Percentiles rank a stretch among this genome's conserved stretches.
Evolutionary conservation across 1,284 basidiomycete genomes (phyloP).

Genomic region (Xerocomus minutiporus): DNA sequence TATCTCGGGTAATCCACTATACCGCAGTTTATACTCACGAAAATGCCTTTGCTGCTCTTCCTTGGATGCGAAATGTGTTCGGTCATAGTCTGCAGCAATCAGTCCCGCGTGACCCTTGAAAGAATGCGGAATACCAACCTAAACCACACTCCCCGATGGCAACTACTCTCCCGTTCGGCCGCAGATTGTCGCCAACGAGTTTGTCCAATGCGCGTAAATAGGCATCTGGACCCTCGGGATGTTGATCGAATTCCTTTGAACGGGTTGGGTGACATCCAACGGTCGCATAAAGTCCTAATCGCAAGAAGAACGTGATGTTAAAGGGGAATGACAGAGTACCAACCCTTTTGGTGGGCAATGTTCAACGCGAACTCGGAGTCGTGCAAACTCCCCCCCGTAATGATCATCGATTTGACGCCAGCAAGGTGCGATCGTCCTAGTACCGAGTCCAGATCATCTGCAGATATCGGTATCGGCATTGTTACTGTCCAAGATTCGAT

Average conservation of each 20-base stretch:
- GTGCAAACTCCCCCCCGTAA: slow-evolving; percentile 73
- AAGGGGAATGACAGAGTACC: slow-evolving; percentile 13
- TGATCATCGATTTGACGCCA: slow-evolving; percentile 74
- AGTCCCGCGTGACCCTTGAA: background rate
- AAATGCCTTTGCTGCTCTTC: slow-evolving; percentile 70
- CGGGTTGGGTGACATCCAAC: slow-evolving; percentile 87
- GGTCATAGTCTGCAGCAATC: slow-evolving; percentile 68
- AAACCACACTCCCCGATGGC: slow-evolving; percentile 87
- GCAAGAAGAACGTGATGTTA: background rate
- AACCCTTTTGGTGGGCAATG: slow-evolving; percentile 59
- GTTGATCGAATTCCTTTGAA: slow-evolving; percentile 68
- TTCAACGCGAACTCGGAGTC: slow-evolving; percentile 64
- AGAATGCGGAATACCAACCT: slow-evolving; percentile 40
- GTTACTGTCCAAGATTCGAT: slow-evolving; percentile 9
- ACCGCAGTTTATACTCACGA: slow-evolving; percentile 36
- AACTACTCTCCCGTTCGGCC: slow-evolving; percentile 58
- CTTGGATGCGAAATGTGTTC: slow-evolving; percentile 64
- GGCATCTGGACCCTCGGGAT: slow-evolving; percentile 54
- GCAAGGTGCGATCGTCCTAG: slow-evolving; percentile 57
- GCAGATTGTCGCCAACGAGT: slow-evolving; percentile 53
- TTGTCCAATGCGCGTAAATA: slow-evolving; percentile 63
- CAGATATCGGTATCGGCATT: background rate
- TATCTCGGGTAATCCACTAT: background rate
- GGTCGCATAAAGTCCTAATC: slow-evolving; percentile 66
- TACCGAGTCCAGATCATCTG: slow-evolving; percentile 67